Evolutionary conservation across 2,329 filamentous ascomycete genomes (phyloP).

Genomic region (Penicillium sclerotigenum): DNA sequence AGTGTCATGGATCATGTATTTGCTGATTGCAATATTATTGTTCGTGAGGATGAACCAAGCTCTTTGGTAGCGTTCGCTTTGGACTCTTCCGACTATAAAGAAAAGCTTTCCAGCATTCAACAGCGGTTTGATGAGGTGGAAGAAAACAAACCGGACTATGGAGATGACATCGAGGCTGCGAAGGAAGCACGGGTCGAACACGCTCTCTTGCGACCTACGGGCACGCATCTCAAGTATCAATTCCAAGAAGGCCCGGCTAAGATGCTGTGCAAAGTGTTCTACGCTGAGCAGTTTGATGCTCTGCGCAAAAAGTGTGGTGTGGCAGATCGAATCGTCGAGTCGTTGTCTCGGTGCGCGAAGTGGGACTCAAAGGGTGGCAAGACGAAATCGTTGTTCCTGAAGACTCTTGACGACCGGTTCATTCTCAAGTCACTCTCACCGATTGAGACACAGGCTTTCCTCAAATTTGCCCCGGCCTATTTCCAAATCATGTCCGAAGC

Average conservation of each 20-base stretch:
- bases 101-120: slow-evolving; percentile 63
- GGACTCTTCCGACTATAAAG: slow-evolving; percentile 80
- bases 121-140: slow-evolving; percentile 33
- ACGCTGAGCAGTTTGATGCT: slow-evolving; percentile 95
- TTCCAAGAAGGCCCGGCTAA: slow-evolving; percentile 91
- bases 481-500: slow-evolving; percentile 97
- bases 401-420: slow-evolving; percentile 90
- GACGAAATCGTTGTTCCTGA: slow-evolving; percentile 94
- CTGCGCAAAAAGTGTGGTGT: slow-evolving; percentile 89
- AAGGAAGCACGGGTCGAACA: slow-evolving; percentile 76
- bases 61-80: slow-evolving; percentile 92
- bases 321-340: slow-evolving; percentile 90
- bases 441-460: slow-evolving; percentile 88
- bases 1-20: slow-evolving; percentile 89
- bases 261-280: slow-evolving; percentile 98
- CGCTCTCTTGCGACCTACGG: slow-evolving; percentile 76
- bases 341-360: slow-evolving; percentile 88
- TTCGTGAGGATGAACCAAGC: slow-evolving; percentile 94
- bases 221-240: slow-evolving; percentile 92
- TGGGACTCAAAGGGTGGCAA: slow-evolving; percentile 99
- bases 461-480: slow-evolving; percentile 93
- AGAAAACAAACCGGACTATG: slow-evolving; percentile 22
- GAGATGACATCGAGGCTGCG: slow-evolving; percentile 41
- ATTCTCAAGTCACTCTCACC: slow-evolving; percentile 88
- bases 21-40: slow-evolving; percentile 93